Percentiles rank a stretch among this genome's conserved stretches.
Conservation (phyloP, 768 basidiomycete genomes). For the Neoboletus subvelutipes region DNA sequence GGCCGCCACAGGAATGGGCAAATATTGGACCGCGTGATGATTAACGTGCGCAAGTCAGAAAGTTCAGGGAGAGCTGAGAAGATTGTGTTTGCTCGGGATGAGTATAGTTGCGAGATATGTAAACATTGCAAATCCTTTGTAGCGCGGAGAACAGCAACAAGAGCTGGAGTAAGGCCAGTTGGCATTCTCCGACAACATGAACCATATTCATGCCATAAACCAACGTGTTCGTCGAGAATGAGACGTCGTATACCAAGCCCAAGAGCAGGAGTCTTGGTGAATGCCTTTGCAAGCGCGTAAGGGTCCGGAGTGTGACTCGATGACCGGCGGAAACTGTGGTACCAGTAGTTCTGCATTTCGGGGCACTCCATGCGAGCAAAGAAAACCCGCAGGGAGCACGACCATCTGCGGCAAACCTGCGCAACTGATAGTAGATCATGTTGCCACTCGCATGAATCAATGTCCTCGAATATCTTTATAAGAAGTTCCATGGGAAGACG, state of each 20-base stretch:
- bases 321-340: rapidly evolving
- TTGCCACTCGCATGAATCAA: not conserved
- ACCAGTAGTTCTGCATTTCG: not conserved
- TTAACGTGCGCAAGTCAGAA: not conserved
- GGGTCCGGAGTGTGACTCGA: not conserved
- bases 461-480: not conserved
- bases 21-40: not conserved
- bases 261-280: not conserved
- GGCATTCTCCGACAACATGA: not conserved
- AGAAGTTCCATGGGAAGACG: slow-evolving; percentile 2
- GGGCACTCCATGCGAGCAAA: not conserved
- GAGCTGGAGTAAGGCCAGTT: not conserved
- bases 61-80: not conserved
- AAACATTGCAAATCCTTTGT: slow-evolving; percentile 1
- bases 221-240: not conserved
- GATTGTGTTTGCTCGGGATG: not conserved
- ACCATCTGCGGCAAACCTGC: slow-evolving; percentile 12
- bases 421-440: slow-evolving; percentile 2
- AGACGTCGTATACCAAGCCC: not conserved
- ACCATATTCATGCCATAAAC: not conserved
- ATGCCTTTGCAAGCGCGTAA: not conserved
- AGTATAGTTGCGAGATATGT: not conserved
- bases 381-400: not conserved
- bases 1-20: too few species aligned
- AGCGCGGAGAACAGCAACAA: not conserved